A percentile compares a stretch with the other conserved stretches of the same genome.
These are phyloP conservation scores for Candida nonsorbophila DNA, from an alignment of 805 yeast genomes.

Conservation along the genomic window DNA sequence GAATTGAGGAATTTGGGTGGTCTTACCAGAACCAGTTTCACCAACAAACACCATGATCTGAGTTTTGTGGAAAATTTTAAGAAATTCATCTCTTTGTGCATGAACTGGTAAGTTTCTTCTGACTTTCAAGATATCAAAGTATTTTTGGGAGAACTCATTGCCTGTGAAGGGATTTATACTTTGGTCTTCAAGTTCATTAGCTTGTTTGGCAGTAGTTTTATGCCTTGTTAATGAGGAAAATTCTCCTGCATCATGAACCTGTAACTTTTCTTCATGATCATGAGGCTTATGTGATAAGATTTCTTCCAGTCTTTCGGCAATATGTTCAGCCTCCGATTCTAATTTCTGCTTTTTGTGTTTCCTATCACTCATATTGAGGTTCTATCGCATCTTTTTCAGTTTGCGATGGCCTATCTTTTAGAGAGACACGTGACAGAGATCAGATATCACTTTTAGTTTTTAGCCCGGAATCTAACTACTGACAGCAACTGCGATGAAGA, in stretches of 20 bases:
- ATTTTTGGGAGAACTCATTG: slow-evolving; percentile 51
- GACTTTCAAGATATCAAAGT: slow-evolving; percentile 68
- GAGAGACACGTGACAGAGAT: too few relatives aligned
- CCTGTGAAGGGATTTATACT: slow-evolving; percentile 79
- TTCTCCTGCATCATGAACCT: slow-evolving; percentile 63
- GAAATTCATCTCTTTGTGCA: slow-evolving; percentile 85
- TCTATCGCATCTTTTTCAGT: too few relatives aligned
- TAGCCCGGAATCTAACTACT: too few relatives aligned
- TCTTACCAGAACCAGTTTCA: slow-evolving; percentile 98
- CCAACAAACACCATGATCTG: slow-evolving; percentile 98
- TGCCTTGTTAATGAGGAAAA: slow-evolving; percentile 53
- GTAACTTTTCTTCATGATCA: slow-evolving; percentile 28
- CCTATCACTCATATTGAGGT: slow-evolving; percentile 22
- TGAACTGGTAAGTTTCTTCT: slow-evolving; percentile 92
- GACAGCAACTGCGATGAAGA: too few relatives aligned
- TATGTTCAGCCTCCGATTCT: slow-evolving; percentile 54
- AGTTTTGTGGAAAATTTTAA: slow-evolving; percentile 73
- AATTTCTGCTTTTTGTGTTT: slow-evolving; percentile 46
- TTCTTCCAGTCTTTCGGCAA: slow-evolving; percentile 65
- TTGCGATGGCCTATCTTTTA: too few relatives aligned
- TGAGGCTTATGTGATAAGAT: slow-evolving; percentile 46
- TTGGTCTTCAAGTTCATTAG: slow-evolving; percentile 54
- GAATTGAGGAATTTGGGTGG: slow-evolving; percentile 97
- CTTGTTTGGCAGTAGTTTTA: slow-evolving; percentile 61
- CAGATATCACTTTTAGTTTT: too few relatives aligned